Evolutionary conservation across 169 alveolate genomes (phyloP).

Genomic region (Ichthyophthirius multifiliis): DNA sequence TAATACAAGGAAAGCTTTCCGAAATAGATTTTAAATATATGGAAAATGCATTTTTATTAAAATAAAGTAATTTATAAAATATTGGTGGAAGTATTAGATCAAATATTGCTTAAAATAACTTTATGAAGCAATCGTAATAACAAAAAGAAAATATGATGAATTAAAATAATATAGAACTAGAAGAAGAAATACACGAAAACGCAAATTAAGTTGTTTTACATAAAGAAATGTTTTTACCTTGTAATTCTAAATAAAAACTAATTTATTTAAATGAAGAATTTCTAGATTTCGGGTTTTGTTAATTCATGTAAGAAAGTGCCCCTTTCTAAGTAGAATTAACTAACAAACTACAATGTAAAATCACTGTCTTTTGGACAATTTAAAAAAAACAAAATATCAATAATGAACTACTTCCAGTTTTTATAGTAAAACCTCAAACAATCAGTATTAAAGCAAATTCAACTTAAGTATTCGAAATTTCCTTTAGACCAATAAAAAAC

Average conservation of each 20-base stretch:
- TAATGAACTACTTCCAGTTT: conserved; percentile 16
- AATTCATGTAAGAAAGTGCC: conserved; percentile 40
- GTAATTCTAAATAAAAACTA: conserved; percentile 16
- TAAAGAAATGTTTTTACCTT: conserved; percentile 58
- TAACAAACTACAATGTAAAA: conserved; percentile 50
- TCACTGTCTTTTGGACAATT: conserved; percentile 45
- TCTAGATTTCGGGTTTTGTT: conserved; percentile 56
- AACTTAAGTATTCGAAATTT: conserved; percentile 41
- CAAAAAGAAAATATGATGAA: too few relatives aligned
- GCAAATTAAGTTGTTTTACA: conserved; percentile 66
- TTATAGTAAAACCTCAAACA: conserved; percentile 41
- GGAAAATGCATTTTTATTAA: conserved; percentile 25
- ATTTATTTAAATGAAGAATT: conserved; percentile 44
- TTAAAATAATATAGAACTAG: too few relatives aligned
- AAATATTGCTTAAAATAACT: too few relatives aligned
- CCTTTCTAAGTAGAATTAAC: conserved; percentile 35
- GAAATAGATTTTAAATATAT: conserved; percentile 41
- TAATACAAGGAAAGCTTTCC: conserved; percentile 60
- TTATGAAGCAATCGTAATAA: too few relatives aligned
- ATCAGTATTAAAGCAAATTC: conserved; percentile 45
- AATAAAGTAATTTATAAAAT: too few relatives aligned
- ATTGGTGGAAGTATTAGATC: too few relatives aligned
- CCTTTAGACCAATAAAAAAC: conserved; percentile 60
- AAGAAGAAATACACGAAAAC: too few relatives aligned
- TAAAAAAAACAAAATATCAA: conserved; percentile 14